Percentiles rank a stretch among this genome's conserved stretches.
Conservation (phyloP, 2,329 filamentous ascomycete genomes). For the Colletotrichum caudatum region DNA sequence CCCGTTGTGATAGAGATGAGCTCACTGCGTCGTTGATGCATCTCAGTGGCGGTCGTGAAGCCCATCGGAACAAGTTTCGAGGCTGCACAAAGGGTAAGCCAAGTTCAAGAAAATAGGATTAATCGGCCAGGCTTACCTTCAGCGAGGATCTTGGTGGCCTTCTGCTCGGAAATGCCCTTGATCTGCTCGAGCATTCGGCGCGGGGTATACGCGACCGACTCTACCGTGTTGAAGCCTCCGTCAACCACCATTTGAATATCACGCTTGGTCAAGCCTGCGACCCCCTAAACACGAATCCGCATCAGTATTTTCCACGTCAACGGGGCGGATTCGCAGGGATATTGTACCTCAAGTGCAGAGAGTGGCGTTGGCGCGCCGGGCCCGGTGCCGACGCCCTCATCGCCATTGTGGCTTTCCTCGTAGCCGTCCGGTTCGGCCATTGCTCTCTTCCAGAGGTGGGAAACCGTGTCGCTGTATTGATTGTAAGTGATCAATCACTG, state of each 20-base stretch:
- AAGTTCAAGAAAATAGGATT: conserved; percentile 34
- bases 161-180: conserved; percentile 97
- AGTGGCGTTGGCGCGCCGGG: conserved; percentile 96
- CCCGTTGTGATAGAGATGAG: conserved; percentile 98
- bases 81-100: conserved; percentile 62
- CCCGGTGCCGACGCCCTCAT: conserved; percentile 80
- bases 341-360: conserved; percentile 82
- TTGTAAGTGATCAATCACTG: neutral
- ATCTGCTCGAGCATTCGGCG: conserved; percentile 89
- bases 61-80: conserved; percentile 98
- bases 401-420: conserved; percentile 74
- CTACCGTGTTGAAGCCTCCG: conserved; percentile 94
- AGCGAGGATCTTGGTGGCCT: conserved; percentile 88
- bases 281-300: conserved; percentile 67
- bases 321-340: conserved; percentile 42
- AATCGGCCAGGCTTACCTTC: conserved; percentile 72
- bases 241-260: conserved; percentile 95
- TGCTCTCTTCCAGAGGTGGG: conserved; percentile 34
- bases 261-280: conserved; percentile 90
- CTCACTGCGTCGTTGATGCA: conserved; percentile 96
- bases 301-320: conserved; percentile 12
- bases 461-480: neutral
- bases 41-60: conserved; percentile 98
- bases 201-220: conserved; percentile 93
- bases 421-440: conserved; percentile 70